Evolutionary conservation across 2,329 filamentous ascomycete species (phyloP), one percentile per base, ranked within the genome.

Genomic region (Ceratocystis alfenasii): DNA sequence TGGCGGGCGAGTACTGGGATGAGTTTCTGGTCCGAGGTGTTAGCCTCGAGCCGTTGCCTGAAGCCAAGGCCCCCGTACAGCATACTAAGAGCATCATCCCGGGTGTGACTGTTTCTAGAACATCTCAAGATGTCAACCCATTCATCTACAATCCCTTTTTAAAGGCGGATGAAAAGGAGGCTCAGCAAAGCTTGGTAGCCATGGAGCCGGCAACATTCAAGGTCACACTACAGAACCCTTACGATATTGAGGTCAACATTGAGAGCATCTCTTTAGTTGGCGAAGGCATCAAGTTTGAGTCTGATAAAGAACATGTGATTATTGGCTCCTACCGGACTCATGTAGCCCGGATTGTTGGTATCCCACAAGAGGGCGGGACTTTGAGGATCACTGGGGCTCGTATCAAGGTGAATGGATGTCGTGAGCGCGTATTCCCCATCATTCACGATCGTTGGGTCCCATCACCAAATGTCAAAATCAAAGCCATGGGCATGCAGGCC

Each of bases 81-180:
- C 88, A 91, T 71, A 78, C 80, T 1, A 82, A 78, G 68, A 81
- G 76, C 65, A 77, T 81, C 17, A 74, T 85, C 15, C 80, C 81
- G 0, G 81, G 80, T 7, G 78, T 77, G 2, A 76, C 77, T 0
- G 77, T 78, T 1, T 78, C 76, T 36, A 77, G 81, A 59, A 78
- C 80, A 15, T 84, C 82, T 2, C 82, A 84, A 69, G 82, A 84
- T 67, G 80, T 84, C 4, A 90, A 94, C 68, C 94, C 94, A 0
- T 96, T 99, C 71, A 89, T 99, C 66, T 95, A 97, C 73, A 96
- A 96, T 72, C 90, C 94, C 0, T 97, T 96, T 72, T 76, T 91
- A 22, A 81, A 81, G 64, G 76, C 80, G 0, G 81, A 84, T 53
- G 80, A 87, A 63, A 80, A 81, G 28, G 78, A 80, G 1, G 78